Evolutionary conservation across 805 yeast genomes (phyloP), one percentile per base, ranked within the genome.

Genomic region (Candida ortonii): DNA sequence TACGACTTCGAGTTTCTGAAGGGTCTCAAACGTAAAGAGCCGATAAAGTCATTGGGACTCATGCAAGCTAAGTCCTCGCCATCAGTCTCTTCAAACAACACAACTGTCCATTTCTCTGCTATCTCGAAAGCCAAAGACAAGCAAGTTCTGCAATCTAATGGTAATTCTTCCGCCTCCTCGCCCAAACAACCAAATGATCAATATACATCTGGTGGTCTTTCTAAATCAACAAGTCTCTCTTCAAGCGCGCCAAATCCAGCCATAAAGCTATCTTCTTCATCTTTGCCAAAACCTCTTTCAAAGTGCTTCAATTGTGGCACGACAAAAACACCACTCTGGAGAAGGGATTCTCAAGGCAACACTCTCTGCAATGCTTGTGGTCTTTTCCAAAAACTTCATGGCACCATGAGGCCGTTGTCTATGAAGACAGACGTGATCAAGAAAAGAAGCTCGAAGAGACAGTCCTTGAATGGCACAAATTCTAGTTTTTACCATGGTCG

Each of bases 321-420:
- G 1, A 52, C 68, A 2, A 77, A 74, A 38, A 77, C 83, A 0
- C 83, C 83, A 1, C 59, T 77, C 16, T 77, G 83, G 83, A 58
- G 83, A 28, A 67, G 75, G 49, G 80, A 76, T 48, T 70, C 78
- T 6, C 64, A 57, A 17, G 83, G 83, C 1, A 72, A 75, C 41
- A 75, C 82, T 3, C 59, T 77, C 5, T 77, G 83, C 51, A 77
- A 77, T 49, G 83, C 83, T 0, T 77, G 83, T 59, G 83, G 83
- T 0, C 59, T 77, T 15, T 77, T 76, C 49, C 66, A 70, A 34
- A 76, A 76, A 47, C 55, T 77, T 13, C 83, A 77, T 47, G 83
- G 83, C 12, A 73, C 81, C 3, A 73, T 74, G 52, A 57, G 83
- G 33, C 83, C 83, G 2, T 57, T 77, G 16, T 70, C 79, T 16